Evolutionary conservation across 139 green algal genomes (phyloP).

Genomic region (Gonium pectorale): DNA sequence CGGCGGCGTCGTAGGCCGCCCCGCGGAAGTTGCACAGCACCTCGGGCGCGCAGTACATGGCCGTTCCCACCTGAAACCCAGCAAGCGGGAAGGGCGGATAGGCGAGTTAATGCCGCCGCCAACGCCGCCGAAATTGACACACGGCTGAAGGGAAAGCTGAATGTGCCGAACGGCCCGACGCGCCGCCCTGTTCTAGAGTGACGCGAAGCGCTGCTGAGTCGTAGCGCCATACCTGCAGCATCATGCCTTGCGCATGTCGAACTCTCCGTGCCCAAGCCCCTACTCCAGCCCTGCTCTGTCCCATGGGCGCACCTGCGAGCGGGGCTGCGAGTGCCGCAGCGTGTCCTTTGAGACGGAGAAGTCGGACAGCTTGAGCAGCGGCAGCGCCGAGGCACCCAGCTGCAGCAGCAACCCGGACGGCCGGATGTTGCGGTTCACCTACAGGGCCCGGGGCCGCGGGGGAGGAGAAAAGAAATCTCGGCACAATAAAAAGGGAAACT

Average conservation of each 20-base stretch:
- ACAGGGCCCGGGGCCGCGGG: background rate
- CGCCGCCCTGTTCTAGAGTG: background rate
- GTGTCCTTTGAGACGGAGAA: slow-evolving; percentile 79
- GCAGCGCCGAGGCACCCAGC: slow-evolving; percentile 70
- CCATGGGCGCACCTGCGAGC: slow-evolving; percentile 48
- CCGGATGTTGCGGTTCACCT: slow-evolving; percentile 76
- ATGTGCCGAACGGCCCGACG: background rate
- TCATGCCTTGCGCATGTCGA: background rate
- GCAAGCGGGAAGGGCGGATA: no score
- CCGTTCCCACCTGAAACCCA: slow-evolving; percentile 64
- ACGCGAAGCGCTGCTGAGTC: background rate
- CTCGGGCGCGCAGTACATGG: slow-evolving; percentile 74
- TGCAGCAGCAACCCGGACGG: slow-evolving; percentile 86
- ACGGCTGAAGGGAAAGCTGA: background rate
- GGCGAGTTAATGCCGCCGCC: no score
- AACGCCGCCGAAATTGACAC: no score
- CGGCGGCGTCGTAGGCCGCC: slow-evolving; percentile 57
- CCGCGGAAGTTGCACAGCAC: slow-evolving; percentile 65
- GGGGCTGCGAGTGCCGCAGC: slow-evolving; percentile 52
- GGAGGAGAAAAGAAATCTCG: no score
- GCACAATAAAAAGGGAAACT: no score
- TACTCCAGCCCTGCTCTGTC: no score
- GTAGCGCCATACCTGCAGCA: no score
- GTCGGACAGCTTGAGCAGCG: slow-evolving; percentile 83
- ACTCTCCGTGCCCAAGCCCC: no score